These are phyloP conservation scores for Pestalotiopsis sp. DNA, from an alignment of 2,329 filamentous ascomycete species.

Conservation along the genomic window DNA sequence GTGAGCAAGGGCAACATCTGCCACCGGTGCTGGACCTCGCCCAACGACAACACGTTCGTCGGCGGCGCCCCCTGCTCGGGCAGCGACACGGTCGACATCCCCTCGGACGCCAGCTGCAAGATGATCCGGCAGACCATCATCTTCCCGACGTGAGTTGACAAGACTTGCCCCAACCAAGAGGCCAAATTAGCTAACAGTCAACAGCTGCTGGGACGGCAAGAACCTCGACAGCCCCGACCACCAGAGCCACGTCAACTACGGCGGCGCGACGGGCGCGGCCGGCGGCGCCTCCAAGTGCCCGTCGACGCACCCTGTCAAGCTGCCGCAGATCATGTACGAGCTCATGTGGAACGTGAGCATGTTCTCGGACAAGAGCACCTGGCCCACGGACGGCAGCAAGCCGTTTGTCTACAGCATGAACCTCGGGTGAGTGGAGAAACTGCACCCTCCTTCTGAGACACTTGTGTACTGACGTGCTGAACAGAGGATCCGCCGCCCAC, in stretches of 20 bases:
- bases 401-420: conserved; percentile 47
- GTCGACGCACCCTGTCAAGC: conserved; percentile 44
- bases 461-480: not conserved
- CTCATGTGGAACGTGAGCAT: conserved; percentile 46
- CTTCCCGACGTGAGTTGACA: conserved; percentile 41
- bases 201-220: conserved; percentile 51
- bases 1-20: conserved; percentile 43
- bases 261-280: conserved; percentile 40
- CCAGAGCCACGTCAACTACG: conserved; percentile 48
- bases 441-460: not conserved
- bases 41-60: conserved; percentile 47
- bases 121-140: conserved; percentile 56
- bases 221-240: conserved; percentile 51
- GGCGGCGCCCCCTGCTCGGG: conserved; percentile 52
- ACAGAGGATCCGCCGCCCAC: conserved; percentile 47
- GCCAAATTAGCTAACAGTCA: conserved; percentile 19
- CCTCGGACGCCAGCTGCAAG: conserved; percentile 45
- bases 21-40: conserved; percentile 48
- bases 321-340: conserved; percentile 51
- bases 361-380: conserved; percentile 42
- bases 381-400: conserved; percentile 44
- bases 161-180: conserved; percentile 24
- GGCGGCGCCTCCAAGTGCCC: conserved; percentile 49
- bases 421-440: conserved; percentile 33
- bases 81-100: conserved; percentile 51